Conservation (phyloP, 352 stramenopile species). For the Elongisporangium anandrum region DNA sequence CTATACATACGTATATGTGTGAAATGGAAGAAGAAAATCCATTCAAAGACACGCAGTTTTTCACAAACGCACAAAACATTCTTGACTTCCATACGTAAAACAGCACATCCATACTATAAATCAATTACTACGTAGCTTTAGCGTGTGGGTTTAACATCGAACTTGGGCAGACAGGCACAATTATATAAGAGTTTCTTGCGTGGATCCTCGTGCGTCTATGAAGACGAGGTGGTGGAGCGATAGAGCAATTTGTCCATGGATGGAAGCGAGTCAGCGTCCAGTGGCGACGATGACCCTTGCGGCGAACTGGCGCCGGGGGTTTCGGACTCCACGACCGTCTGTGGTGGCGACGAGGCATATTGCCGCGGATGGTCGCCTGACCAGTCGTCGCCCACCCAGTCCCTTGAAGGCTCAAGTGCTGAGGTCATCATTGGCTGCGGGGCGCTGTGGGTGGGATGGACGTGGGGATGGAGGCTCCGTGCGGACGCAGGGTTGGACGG, state of each 20-base stretch:
- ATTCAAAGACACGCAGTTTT: not conserved
- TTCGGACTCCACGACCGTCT: not conserved
- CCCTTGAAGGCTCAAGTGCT: not conserved
- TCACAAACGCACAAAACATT: not conserved
- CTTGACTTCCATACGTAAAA: not conserved
- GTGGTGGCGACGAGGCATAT: not conserved
- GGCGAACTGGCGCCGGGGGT: not conserved
- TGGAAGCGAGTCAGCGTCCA: constrained; percentile 41
- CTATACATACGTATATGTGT: not conserved
- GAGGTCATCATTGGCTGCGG: not conserved
- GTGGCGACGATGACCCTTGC: not conserved
- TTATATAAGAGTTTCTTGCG: not conserved
- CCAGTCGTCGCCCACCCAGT: not conserved
- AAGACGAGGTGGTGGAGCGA: constrained; percentile 10
- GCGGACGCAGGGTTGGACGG: not conserved
- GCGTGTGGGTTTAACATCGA: not conserved
- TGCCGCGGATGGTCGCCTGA: not conserved
- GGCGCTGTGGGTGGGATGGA: not conserved
- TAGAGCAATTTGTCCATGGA: constrained; percentile 63
- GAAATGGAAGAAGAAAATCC: not conserved
- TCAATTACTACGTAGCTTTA: not conserved
- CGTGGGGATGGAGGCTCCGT: not conserved
- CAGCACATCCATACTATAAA: not conserved
- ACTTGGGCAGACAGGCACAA: not conserved
- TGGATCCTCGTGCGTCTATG: not conserved